Conservation (phyloP, 208 protist species). For the Crithidia acanthocephali region DNA sequence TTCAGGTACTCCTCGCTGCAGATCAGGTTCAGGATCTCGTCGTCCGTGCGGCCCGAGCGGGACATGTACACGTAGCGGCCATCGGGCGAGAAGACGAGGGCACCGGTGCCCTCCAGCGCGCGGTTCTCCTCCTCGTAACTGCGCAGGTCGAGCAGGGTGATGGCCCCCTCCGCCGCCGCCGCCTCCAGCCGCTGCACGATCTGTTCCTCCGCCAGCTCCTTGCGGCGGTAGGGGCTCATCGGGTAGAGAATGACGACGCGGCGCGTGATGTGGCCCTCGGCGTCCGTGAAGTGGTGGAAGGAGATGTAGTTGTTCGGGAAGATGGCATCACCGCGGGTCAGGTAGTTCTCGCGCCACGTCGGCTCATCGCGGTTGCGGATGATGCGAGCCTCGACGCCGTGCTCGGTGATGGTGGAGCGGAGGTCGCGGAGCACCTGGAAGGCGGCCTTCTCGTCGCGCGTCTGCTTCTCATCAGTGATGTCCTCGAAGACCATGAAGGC, state of each 20-base stretch:
- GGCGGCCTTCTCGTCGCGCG: constrained; percentile 35
- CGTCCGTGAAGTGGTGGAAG: constrained; percentile 81
- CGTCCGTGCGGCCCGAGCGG: constrained; percentile 70
- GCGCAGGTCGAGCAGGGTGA: constrained; percentile 78
- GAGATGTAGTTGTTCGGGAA: constrained; percentile 77
- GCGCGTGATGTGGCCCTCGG: constrained; percentile 52
- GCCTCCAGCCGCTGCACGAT: constrained; percentile 54
- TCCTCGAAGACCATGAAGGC: constrained; percentile 37
- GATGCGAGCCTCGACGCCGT: constrained; percentile 36
- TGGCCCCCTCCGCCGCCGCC: constrained; percentile 31
- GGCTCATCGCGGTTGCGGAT: constrained; percentile 44
- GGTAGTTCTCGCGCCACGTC: constrained; percentile 36
- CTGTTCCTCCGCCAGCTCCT: constrained; percentile 62
- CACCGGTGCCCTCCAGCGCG: constrained; percentile 71
- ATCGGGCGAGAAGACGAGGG: constrained; percentile 70
- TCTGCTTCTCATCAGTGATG: constrained; percentile 35
- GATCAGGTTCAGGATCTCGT: constrained; percentile 64
- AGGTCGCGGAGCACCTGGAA: constrained; percentile 40
- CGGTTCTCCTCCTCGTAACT: constrained; percentile 56
- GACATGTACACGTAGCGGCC: constrained; percentile 84
- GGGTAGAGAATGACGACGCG: constrained; percentile 83
- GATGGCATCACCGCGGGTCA: constrained; percentile 54
- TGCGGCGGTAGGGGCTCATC: constrained; percentile 71
- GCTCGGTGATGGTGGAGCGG: constrained; percentile 25
- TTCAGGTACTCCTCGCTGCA: constrained; percentile 72